A percentile compares a stretch with the other conserved stretches of the same genome.
These are phyloP conservation scores for Neotropicomus parvogracilis DNA, from an alignment of 1,284 basidiomycete species.

Conservation along the genomic window DNA sequence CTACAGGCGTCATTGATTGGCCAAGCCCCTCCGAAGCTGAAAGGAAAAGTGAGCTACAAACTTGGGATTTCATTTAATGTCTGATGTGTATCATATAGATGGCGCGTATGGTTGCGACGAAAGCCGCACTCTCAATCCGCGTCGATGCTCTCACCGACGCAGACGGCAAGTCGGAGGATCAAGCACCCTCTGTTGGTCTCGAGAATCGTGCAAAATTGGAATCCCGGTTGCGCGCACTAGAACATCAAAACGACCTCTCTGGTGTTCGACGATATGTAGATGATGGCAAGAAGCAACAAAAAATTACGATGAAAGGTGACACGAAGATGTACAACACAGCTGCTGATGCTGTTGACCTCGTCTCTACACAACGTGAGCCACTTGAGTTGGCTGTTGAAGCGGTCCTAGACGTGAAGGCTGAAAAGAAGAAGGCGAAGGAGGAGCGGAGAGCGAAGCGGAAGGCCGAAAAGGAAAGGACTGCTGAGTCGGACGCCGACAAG, in stretches of 20 bases:
- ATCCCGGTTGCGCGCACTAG: slow-evolving; percentile 85
- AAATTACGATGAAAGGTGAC: slow-evolving; percentile 76
- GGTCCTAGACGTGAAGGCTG: slow-evolving; percentile 74
- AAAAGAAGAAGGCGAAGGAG: slow-evolving; percentile 75
- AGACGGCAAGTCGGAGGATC: slow-evolving; percentile 83
- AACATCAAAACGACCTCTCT: slow-evolving; percentile 74
- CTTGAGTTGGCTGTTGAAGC: slow-evolving; percentile 62
- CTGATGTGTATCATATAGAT: slow-evolving; percentile 55
- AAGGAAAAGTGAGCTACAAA: slow-evolving; percentile 75
- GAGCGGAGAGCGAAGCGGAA: slow-evolving; percentile 67
- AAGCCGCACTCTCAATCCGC: slow-evolving; percentile 93
- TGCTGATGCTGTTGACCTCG: slow-evolving; percentile 73
- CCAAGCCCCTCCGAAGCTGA: slow-evolving; percentile 95
- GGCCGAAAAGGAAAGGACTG: slow-evolving; percentile 56
- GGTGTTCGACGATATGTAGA: slow-evolving; percentile 62
- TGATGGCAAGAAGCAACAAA: slow-evolving; percentile 64
- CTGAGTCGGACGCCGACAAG: slow-evolving; percentile 40
- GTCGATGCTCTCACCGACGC: slow-evolving; percentile 93
- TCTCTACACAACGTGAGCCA: slow-evolving; percentile 80
- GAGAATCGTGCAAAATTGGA: slow-evolving; percentile 95
- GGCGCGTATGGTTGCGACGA: slow-evolving; percentile 99
- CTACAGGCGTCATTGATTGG: slow-evolving; percentile 87
- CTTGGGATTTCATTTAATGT: not conserved
- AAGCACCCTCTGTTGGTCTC: slow-evolving; percentile 83
- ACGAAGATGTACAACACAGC: slow-evolving; percentile 79